Evolutionary conservation across 108 stramenopile species (phyloP).

Genomic region (Cyclostephanos invisitatus): DNA sequence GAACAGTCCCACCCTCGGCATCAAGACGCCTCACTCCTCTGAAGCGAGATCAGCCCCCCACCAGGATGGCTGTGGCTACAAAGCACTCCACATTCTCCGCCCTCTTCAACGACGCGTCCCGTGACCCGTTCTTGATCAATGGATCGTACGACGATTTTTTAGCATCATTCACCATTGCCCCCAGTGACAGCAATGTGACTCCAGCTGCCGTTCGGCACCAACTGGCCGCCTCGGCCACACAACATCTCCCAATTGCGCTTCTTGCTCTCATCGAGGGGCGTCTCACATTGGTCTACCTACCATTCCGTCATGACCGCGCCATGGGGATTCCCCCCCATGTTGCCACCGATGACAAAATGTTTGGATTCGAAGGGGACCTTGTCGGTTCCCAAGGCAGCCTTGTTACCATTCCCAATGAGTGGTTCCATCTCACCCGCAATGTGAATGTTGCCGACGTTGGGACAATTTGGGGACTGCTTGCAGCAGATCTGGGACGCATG

Average conservation of each 20-base stretch:
- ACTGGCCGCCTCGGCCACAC: not conserved
- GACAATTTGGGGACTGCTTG: not conserved
- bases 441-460: not conserved
- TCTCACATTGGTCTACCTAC: conserved; percentile 1
- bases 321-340: conserved; percentile 5
- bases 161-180: not conserved
- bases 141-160: not conserved
- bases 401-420: not conserved
- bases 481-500: not conserved
- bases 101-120: conserved; percentile 8
- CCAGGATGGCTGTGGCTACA: not conserved
- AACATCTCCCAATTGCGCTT: not conserved
- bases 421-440: not conserved
- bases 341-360: conserved; percentile 15
- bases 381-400: not conserved
- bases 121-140: not conserved
- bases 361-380: conserved; percentile 2
- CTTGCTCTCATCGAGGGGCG: not conserved
- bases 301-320: conserved; percentile 36
- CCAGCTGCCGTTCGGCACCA: not conserved
- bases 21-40: not conserved
- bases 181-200: not conserved
- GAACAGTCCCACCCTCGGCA: not conserved
- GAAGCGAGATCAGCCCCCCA: not conserved
- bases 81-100: not conserved